Percentiles rank a stretch among this genome's conserved stretches.
Conservation (phyloP, 1,284 basidiomycete genomes). For the Microbotryum violaceum region DNA sequence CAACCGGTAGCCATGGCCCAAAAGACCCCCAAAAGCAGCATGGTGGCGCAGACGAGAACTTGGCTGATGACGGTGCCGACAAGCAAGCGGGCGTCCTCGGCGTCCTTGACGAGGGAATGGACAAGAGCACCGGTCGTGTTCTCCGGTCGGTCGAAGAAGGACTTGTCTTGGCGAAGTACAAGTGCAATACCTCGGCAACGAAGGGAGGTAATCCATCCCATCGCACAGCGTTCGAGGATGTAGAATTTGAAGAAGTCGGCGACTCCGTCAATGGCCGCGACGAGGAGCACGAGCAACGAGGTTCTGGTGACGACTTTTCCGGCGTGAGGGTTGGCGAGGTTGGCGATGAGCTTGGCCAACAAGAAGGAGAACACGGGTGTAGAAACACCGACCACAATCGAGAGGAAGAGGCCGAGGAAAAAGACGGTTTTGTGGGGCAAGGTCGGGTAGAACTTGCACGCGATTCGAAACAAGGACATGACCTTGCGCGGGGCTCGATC, state of each 20-base stretch:
- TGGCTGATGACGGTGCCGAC: constrained; percentile 69
- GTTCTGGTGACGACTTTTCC: constrained; percentile 49
- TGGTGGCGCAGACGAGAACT: constrained; percentile 61
- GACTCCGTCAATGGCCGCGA: constrained; percentile 68
- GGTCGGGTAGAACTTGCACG: constrained; percentile 59
- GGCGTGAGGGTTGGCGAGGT: constrained; percentile 58
- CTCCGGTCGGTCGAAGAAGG: constrained; percentile 72
- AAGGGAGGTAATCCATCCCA: constrained; percentile 66
- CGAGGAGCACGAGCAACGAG: constrained; percentile 50
- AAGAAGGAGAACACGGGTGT: constrained; percentile 88
- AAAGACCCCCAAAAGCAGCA: constrained; percentile 71
- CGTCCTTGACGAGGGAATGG: constrained; percentile 78
- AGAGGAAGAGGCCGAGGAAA: constrained; percentile 57
- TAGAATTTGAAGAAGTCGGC: constrained; percentile 66
- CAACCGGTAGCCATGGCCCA: constrained; percentile 86
- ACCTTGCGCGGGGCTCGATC: not conserved
- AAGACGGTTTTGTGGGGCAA: constrained; percentile 67
- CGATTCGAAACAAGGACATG: constrained; percentile 47
- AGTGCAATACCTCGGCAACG: constrained; percentile 55
- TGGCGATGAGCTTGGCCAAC: constrained; percentile 70
- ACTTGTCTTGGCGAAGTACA: constrained; percentile 73
- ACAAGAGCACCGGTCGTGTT: constrained; percentile 63
- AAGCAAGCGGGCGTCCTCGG: constrained; percentile 75
- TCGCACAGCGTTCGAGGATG: constrained; percentile 64
- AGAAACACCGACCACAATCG: constrained; percentile 65